Conservation (phyloP, 352 stramenopile genomes). For the Globisporangium alternatum region DNA sequence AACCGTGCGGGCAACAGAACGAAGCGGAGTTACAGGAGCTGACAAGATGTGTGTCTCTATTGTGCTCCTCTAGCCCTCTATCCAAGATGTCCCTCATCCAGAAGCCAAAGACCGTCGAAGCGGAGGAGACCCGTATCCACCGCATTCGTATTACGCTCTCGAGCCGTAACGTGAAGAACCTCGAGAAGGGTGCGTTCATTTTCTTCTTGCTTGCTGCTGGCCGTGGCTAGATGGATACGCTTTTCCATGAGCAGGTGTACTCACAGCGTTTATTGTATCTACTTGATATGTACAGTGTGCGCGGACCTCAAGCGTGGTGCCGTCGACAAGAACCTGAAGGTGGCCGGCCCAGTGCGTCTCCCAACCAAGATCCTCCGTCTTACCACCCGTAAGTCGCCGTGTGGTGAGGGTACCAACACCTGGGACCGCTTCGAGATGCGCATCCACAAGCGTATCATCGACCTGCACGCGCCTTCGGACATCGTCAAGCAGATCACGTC, state of each 20-base stretch:
- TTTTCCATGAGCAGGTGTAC: background rate
- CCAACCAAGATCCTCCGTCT: slow-evolving; percentile 98
- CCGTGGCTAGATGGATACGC: background rate
- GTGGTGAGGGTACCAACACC: slow-evolving; percentile 98
- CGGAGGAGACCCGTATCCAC: slow-evolving; percentile 88
- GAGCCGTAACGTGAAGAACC: slow-evolving; percentile 98
- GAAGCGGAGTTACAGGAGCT: background rate
- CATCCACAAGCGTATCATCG: slow-evolving; percentile 99
- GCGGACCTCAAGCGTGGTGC: slow-evolving; percentile 97
- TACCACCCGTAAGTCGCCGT: slow-evolving; percentile 99
- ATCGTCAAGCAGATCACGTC: slow-evolving; percentile 99
- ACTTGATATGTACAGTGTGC: slow-evolving; percentile 72
- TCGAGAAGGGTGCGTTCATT: slow-evolving; percentile 91
- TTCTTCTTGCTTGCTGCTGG: background rate
- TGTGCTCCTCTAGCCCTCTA: slow-evolving; percentile 59
- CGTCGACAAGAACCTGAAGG: slow-evolving; percentile 98
- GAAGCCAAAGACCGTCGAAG: slow-evolving; percentile 84
- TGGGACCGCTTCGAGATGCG: slow-evolving; percentile 99
- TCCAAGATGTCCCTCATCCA: slow-evolving; percentile 87
- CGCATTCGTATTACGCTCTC: slow-evolving; percentile 99
- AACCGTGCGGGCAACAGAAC: too few species aligned
- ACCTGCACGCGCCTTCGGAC: slow-evolving; percentile 97
- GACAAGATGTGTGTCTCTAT: background rate
- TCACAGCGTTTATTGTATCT: background rate
- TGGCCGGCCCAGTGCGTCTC: slow-evolving; percentile 97